Evolutionary conservation across 805 yeast species (phyloP), one percentile per base, ranked within the genome.

Genomic region (Metschnikowia amazonensis): DNA sequence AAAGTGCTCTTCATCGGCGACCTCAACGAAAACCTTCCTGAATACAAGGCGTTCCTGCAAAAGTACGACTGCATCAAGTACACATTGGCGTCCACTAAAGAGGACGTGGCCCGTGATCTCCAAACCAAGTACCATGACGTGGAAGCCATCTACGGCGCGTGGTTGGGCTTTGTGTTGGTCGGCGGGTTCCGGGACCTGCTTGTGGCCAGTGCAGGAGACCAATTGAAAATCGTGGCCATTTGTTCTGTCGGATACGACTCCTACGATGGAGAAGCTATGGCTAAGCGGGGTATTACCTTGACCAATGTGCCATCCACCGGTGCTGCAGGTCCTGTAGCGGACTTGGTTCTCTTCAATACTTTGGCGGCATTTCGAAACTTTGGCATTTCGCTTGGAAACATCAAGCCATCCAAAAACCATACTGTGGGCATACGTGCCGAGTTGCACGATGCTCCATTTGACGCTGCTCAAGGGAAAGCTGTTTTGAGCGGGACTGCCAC

Each of bases 291-390:
- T 11, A 77, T 86, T 23, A 56, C 66, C 6, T 68, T 86, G 48
- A 78, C 86, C 48, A 83, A 86, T 57, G 81, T 81, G 20, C 74
- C 76, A 1, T 59, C 72, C 20, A 58, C 45, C 77, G 86, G 60
- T 66, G 80, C 84, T 0, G 79, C 86, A 1, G 78, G 72, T 33
- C 83, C 85, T 13, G 95, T 86, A 23, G 86, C 90, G 3, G 95
- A 86, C 51, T 65, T 82, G 47, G 92, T 83, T 3, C 64, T 84
- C 36, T 75, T 67, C 56, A 71, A 82, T 52, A 67, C 85, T 0
- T 60, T 86, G 46, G 73, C 80, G 31, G 74, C 80, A 18, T 83
- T 82, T 66, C 72, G 94, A 51, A 73, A 74, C 60, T 78, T 79
- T 47, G 61, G 72, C 1, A 62, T 72, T 37, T 77, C 78, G 59